A percentile compares a stretch with the other conserved stretches of the same genome.
Conservation (phyloP, 768 basidiomycete species). For the Kwoniella botswanensis region DNA sequence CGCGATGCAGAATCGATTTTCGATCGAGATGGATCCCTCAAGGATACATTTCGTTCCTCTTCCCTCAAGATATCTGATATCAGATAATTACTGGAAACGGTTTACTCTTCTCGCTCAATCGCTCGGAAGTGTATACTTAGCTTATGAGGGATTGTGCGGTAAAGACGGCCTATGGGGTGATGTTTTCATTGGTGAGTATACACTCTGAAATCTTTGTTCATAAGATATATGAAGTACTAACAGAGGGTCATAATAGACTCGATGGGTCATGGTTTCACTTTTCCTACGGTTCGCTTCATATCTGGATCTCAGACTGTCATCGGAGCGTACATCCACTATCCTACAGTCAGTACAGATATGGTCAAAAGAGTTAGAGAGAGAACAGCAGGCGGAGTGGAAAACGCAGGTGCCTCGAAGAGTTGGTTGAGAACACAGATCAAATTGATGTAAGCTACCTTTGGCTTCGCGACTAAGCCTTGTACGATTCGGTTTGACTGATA, state of each 20-base stretch:
- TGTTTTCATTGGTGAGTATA: constrained; percentile 77
- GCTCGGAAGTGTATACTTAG: constrained; percentile 80
- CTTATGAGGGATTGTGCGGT: constrained; percentile 73
- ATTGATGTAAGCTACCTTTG: constrained; percentile 63
- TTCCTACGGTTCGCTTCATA: constrained; percentile 72
- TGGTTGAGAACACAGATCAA: constrained; percentile 67
- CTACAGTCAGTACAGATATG: constrained; percentile 95
- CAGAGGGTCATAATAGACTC: constrained; percentile 67
- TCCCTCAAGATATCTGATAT: constrained; percentile 70
- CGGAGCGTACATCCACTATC: constrained; percentile 94
- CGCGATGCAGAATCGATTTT: constrained; percentile 71
- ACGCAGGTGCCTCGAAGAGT: constrained; percentile 68
- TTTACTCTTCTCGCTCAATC: constrained; percentile 94
- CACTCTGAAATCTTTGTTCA: not conserved
- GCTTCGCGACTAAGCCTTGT: not conserved
- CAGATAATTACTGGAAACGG: constrained; percentile 80
- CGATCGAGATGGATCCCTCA: constrained; percentile 70
- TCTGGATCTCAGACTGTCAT: constrained; percentile 67
- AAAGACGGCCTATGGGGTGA: constrained; percentile 74
- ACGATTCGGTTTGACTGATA: not conserved
- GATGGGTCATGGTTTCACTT: constrained; percentile 97
- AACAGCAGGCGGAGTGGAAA: constrained; percentile 66
- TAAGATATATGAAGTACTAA: not conserved
- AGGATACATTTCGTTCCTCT: constrained; percentile 83
- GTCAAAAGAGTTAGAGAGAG: constrained; percentile 74